Base-by-base conservation (phyloP, 208 protist genomes). In the Trypanosoma theileri region DNA sequence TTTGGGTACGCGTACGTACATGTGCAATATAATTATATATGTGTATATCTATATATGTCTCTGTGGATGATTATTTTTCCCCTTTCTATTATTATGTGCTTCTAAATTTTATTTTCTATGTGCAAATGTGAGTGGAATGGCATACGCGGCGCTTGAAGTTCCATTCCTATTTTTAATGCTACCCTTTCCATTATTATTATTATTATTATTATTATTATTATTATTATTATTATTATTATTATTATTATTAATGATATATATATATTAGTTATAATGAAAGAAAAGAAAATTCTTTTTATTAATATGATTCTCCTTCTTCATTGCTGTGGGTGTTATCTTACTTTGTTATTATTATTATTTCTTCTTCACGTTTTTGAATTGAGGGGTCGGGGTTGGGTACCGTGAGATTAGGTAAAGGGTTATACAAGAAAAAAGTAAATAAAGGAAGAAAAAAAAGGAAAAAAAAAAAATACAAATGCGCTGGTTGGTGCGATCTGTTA, bases 301-400 rank as follows among this genome's bases (percentile, higher is more conserved):
- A 59, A 26, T 28, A 59, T 62, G 50, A 7, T 54, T 53, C 26
- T 68, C n/a, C n/a, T n/a, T n/a, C n/a, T 68, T 74, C 16, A 46
- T 55, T 77, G 17, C 58, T 21, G 17, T 42, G 59, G 44, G 10
- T 42, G 19, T 46, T 63, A 22, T 61, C n/a, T n/a, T n/a, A n/a
- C n/a, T n/a, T n/a, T 53, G 26, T 69, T 58, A 35, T 45, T 51
- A 66, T 60, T 53, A n/a, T 68, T 58, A 21, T 51, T 13, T 58
- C 35, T 53, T 59, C 45, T 40, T 61, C 45, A 21, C 19, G 35
- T 64, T 48, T 57, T 58, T 64, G 45, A 13, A 57, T 52, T 16
- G 24, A 57, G 59, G 28, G 8, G 50, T 51, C 6, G 28, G 28
- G 28, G 28, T 35, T 35, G 28, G 6, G 28, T 35, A 35, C 4